These are phyloP conservation scores for Botrytis paeoniae DNA, from an alignment of 2,329 filamentous ascomycete species.

Conservation along the genomic window DNA sequence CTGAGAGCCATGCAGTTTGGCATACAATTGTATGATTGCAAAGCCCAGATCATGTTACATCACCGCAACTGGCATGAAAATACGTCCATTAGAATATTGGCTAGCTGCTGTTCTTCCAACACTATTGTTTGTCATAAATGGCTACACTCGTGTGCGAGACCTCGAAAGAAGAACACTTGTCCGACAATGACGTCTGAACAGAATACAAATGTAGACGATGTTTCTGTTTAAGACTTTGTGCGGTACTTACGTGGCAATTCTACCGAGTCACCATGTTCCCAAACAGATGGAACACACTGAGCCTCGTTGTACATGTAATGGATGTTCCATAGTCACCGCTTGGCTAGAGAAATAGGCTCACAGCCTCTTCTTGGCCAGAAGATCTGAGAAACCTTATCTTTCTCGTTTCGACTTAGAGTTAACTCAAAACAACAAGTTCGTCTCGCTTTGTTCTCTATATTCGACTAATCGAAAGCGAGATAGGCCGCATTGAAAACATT, in stretches of 20 bases:
- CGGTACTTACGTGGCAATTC: background rate
- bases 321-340: background rate
- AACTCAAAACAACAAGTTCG: conserved; percentile 3
- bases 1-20: background rate
- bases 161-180: background rate
- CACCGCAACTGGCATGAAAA: background rate
- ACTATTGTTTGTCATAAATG: background rate
- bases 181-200: background rate
- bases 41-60: background rate
- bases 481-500: conserved; percentile 10
- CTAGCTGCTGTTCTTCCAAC: background rate
- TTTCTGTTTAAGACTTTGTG: background rate
- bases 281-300: conserved; percentile 9
- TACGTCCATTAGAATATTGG: background rate
- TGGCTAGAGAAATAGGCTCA: background rate
- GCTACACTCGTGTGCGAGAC: background rate
- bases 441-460: conserved; percentile 4
- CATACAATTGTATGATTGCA: background rate
- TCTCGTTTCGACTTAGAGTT: background rate
- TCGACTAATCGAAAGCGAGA: conserved; percentile 1
- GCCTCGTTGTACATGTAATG: background rate
- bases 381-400: background rate
- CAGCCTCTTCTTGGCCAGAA: background rate
- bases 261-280: background rate
- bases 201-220: background rate